phyloP scores from a whole-genome alignment of 441 rosid genomes.

The Brassica balearica region DNA sequence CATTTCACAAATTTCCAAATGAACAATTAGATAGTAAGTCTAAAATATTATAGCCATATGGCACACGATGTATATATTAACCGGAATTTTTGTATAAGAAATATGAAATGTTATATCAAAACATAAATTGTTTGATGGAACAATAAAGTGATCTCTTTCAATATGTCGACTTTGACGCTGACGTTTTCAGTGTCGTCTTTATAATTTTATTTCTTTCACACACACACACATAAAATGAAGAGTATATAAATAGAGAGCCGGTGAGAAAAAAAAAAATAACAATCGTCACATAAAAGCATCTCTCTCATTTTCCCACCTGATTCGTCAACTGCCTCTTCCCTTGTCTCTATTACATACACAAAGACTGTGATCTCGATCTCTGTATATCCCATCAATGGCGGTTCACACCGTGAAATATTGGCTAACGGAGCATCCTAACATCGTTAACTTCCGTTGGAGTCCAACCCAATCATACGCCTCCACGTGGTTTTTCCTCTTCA shows the following conservation, averaged over 20 bases:
- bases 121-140: conserved; percentile 8
- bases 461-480: conserved; percentile 79
- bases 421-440: conserved; percentile 74
- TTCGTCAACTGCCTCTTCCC: conserved; percentile 18
- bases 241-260: conserved; percentile 25
- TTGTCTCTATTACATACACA: background rate
- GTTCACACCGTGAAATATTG: conserved; percentile 44
- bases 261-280: conserved; percentile 4
- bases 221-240: conserved; percentile 27
- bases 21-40: background rate
- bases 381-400: background rate
- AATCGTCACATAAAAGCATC: conserved; percentile 24
- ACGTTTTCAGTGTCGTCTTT: conserved; percentile 28
- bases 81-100: background rate
- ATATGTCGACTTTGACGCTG: conserved; percentile 26
- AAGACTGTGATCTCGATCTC: conserved; percentile 8
- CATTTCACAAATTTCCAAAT: background rate
- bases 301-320: conserved; percentile 19
- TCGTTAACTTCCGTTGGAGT: conserved; percentile 88
- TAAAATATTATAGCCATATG: background rate
- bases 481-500: conserved; percentile 81
- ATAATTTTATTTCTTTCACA: background rate
- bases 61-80: background rate
- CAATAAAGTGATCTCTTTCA: background rate
- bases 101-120: background rate